These are phyloP conservation scores for Ilex aquifolium DNA, from an alignment of 257 asterid genomes.

Conservation along the genomic window DNA sequence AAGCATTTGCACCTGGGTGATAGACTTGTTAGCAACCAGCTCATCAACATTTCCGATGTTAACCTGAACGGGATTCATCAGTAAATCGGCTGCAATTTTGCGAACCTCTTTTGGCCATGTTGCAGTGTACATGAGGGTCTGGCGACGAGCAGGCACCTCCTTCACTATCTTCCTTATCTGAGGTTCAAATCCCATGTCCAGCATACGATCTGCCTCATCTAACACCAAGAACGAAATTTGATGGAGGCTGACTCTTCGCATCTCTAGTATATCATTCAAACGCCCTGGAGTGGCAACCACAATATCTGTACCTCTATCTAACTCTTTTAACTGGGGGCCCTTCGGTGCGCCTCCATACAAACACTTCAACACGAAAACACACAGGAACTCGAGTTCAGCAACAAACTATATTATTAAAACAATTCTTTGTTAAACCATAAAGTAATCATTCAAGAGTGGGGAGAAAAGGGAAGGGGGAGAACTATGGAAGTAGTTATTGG, in stretches of 20 bases:
- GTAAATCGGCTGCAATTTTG: slow-evolving; percentile 83
- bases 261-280: slow-evolving; percentile 91
- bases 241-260: slow-evolving; percentile 76
- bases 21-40: slow-evolving; percentile 95
- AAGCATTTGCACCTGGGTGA: slow-evolving; percentile 64
- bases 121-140: slow-evolving; percentile 96
- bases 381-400: slow-evolving; percentile 19
- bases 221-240: slow-evolving; percentile 94
- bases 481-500: too few relatives aligned
- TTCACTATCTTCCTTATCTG: slow-evolving; percentile 97
- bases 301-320: slow-evolving; percentile 84
- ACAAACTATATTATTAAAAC: not conserved
- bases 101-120: slow-evolving; percentile 99
- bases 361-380: slow-evolving; percentile 41
- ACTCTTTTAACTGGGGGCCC: slow-evolving; percentile 79
- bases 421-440: not conserved
- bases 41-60: slow-evolving; percentile 90
- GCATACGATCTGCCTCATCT: slow-evolving; percentile 98
- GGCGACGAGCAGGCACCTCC: slow-evolving; percentile 81
- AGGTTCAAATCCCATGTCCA: slow-evolving; percentile 99
- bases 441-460: too few relatives aligned
- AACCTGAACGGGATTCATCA: slow-evolving; percentile 84
- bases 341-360: slow-evolving; percentile 89
- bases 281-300: slow-evolving; percentile 99
- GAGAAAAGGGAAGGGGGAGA: too few relatives aligned